These are phyloP conservation scores for Metschnikowia rubicola DNA, from an alignment of 805 yeast species.

Conservation along the genomic window DNA sequence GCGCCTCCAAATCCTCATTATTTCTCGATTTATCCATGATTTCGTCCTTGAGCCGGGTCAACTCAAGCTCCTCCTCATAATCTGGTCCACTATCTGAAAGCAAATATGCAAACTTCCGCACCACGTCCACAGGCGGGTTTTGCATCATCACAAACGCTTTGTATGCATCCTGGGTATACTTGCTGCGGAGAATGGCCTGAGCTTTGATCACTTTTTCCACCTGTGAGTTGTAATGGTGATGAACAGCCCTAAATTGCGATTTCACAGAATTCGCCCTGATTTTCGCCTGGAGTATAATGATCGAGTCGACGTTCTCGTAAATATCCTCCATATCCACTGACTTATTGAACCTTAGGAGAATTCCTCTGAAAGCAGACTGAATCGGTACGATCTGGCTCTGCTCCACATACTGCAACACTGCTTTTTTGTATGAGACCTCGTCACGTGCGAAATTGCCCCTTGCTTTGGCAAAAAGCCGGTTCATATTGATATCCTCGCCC, in stretches of 20 bases:
- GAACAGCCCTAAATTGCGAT: slow-evolving; percentile 26
- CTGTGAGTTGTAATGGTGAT: slow-evolving; percentile 51
- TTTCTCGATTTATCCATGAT: slow-evolving; percentile 67
- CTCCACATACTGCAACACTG: slow-evolving; percentile 16
- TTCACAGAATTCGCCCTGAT: slow-evolving; percentile 50
- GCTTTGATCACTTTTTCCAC: slow-evolving; percentile 60
- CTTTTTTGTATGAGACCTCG: slow-evolving; percentile 19
- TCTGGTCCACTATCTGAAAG: slow-evolving; percentile 71
- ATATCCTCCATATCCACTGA: slow-evolving; percentile 55
- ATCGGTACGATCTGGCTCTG: slow-evolving; percentile 32
- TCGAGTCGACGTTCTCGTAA: slow-evolving; percentile 38
- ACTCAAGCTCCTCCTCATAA: slow-evolving; percentile 66
- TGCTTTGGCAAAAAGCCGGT: slow-evolving; percentile 39
- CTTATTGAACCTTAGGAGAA: slow-evolving; percentile 51
- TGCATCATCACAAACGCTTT: slow-evolving; percentile 61
- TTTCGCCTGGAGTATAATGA: slow-evolving; percentile 51
- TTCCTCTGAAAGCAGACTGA: slow-evolving; percentile 64
- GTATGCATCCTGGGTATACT: slow-evolving; percentile 69
- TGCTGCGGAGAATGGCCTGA: slow-evolving; percentile 71
- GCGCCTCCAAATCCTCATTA: slow-evolving; percentile 70
- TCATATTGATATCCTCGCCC: slow-evolving; percentile 36
- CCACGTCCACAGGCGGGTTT: slow-evolving; percentile 76
- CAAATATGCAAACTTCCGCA: slow-evolving; percentile 71
- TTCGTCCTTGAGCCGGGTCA: slow-evolving; percentile 63
- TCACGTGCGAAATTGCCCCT: slow-evolving; percentile 42